These are phyloP conservation scores for Edaphochlamys debaryana DNA, from an alignment of 139 green algal species.

Conservation along the genomic window DNA sequence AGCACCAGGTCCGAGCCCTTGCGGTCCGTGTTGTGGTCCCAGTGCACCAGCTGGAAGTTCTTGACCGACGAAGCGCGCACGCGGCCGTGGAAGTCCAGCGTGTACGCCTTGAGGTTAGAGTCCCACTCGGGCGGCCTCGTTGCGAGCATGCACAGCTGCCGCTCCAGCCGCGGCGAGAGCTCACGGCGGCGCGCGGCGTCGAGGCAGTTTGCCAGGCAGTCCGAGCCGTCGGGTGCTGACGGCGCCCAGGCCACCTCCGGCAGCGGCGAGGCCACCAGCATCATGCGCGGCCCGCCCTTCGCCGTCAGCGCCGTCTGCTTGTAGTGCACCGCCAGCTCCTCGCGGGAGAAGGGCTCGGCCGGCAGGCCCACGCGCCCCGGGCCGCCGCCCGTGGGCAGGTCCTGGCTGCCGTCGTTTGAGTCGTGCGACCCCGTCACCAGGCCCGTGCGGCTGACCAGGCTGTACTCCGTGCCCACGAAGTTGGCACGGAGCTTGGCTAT, in stretches of 20 bases:
- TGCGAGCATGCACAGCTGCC: slow-evolving; percentile 55
- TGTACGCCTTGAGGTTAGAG: slow-evolving; percentile 76
- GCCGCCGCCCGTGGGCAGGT: background rate
- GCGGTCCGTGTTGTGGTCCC: slow-evolving; percentile 70
- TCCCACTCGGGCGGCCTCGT: slow-evolving; percentile 60
- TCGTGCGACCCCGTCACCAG: background rate
- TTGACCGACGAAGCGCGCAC: slow-evolving; percentile 92
- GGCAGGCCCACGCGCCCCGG: background rate
- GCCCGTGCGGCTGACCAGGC: slow-evolving; percentile 20
- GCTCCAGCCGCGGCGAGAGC: slow-evolving; percentile 54
- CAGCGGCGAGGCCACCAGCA: slow-evolving; percentile 39
- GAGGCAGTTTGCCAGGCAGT: slow-evolving; percentile 49
- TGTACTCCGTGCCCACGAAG: slow-evolving; percentile 93
- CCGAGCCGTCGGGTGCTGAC: slow-evolving; percentile 10
- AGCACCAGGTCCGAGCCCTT: slow-evolving; percentile 71
- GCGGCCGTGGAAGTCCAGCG: slow-evolving; percentile 95
- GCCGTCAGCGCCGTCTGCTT: slow-evolving; percentile 50
- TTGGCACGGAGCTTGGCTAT: slow-evolving; percentile 72
- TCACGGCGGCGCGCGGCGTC: slow-evolving; percentile 45
- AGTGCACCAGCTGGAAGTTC: slow-evolving; percentile 95
- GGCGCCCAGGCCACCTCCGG: slow-evolving; percentile 35
- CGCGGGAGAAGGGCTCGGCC: slow-evolving; percentile 38
- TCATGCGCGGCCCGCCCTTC: slow-evolving; percentile 49
- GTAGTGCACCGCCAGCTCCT: slow-evolving; percentile 58
- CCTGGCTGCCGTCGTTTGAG: background rate